Evolutionary conservation across 305 asterid genomes (phyloP).

Genomic region (Caryopteris hybrid): DNA sequence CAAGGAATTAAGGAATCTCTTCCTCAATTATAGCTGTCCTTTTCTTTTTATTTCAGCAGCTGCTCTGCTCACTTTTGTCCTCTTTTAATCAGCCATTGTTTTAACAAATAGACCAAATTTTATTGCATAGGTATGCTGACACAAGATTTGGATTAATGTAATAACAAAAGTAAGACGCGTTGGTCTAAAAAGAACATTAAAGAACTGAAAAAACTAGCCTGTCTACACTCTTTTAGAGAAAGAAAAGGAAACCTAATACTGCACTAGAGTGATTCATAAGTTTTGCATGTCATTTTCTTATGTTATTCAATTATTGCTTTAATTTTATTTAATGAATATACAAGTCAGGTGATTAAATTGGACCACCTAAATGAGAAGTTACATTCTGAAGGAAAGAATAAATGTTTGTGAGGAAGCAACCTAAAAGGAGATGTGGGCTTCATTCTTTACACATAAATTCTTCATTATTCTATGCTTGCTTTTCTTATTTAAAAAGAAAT

Average conservation of each 20-base stretch:
- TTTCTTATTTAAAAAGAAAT: neutral
- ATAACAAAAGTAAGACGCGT: no score
- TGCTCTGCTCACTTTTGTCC: conserved; percentile 17
- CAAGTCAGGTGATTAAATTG: neutral
- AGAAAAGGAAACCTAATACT: neutral
- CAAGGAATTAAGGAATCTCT: conserved; percentile 18
- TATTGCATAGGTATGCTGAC: no score
- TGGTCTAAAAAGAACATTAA: no score
- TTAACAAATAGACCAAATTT: no score
- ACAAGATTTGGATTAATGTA: no score
- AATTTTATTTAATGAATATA: neutral
- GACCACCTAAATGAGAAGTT: neutral
- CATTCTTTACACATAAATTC: neutral
- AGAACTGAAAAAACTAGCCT: no score
- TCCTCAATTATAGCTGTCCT: neutral
- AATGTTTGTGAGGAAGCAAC: conserved; percentile 13
- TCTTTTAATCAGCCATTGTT: neutral
- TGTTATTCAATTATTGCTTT: neutral
- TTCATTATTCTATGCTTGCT: neutral
- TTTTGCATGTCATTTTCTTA: neutral
- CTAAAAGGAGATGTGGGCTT: conserved; percentile 2
- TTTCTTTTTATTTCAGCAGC: neutral
- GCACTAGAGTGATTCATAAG: neutral
- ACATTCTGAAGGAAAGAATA: conserved; percentile 3
- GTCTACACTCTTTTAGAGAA: no score